These are phyloP conservation scores for Coelastrella sp. DNA, from an alignment of 139 green algal genomes.

Conservation along the genomic window DNA sequence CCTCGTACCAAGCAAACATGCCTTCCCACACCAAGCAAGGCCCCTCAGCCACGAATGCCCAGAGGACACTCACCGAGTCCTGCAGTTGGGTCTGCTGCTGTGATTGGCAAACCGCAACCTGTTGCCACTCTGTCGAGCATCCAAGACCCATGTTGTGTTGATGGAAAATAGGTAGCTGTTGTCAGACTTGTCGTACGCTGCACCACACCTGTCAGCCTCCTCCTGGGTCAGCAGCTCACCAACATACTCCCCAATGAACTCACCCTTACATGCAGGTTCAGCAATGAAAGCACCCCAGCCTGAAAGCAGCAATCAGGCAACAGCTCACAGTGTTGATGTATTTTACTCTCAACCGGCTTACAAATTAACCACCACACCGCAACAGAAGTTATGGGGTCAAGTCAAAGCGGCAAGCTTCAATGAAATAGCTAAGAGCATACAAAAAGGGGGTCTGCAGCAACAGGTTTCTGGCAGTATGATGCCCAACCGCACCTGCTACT, in stretches of 20 bases:
- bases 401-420: no score
- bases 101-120: constrained; percentile 94
- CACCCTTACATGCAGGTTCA: constrained; percentile 66
- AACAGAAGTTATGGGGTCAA: no score
- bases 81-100: constrained; percentile 47
- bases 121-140: constrained; percentile 85
- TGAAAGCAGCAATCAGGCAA: neutral
- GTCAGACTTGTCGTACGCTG: constrained; percentile 83
- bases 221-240: constrained; percentile 87
- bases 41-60: neutral
- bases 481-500: constrained; percentile 47
- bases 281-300: constrained; percentile 87
- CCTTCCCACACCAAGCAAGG: no score
- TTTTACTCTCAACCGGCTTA: neutral
- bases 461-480: neutral
- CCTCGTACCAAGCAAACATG: no score
- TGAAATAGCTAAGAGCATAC: no score
- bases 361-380: neutral
- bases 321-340: neutral
- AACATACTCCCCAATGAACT: constrained; percentile 90
- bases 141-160: constrained; percentile 88
- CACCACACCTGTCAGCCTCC: constrained; percentile 91
- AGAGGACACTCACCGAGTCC: neutral
- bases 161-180: constrained; percentile 95
- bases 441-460: no score